Percentiles rank a stretch among this genome's conserved stretches.
Evolutionary conservation across 1,139 yeast genomes (phyloP).

Genomic region (Taiozyma sp.): DNA sequence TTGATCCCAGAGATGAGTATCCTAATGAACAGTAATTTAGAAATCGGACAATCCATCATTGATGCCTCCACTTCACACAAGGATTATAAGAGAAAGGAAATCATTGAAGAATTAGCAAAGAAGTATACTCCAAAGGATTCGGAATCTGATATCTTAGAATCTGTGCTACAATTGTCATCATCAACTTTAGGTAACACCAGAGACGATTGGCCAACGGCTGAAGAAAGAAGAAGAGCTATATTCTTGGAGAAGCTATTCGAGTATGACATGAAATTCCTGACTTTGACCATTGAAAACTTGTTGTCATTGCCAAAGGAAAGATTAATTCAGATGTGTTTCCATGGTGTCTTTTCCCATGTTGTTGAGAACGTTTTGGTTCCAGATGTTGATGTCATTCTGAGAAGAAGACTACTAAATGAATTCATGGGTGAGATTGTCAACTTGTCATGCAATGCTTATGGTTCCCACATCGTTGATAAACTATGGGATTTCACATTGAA

Average conservation of each 20-base stretch:
- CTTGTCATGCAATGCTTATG: slow-evolving; percentile 81
- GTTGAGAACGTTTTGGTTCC: slow-evolving; percentile 58
- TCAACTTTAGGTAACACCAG: slow-evolving; percentile 78
- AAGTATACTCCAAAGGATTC: slow-evolving; percentile 49
- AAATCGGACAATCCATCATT: slow-evolving; percentile 61
- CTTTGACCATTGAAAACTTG: slow-evolving; percentile 54
- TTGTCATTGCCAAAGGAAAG: slow-evolving; percentile 53
- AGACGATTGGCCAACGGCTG: slow-evolving; percentile 91
- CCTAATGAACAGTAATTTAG: slow-evolving; percentile 62
- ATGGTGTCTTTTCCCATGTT: slow-evolving; percentile 86
- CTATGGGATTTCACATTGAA: slow-evolving; percentile 76
- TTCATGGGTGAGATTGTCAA: slow-evolving; percentile 49
- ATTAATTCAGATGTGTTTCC: slow-evolving; percentile 68
- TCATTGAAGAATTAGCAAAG: slow-evolving; percentile 52
- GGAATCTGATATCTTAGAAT: slow-evolving; percentile 53
- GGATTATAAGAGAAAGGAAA: slow-evolving; percentile 59
- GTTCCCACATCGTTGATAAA: slow-evolving; percentile 85
- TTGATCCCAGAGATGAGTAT: slow-evolving; percentile 63
- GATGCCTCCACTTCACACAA: slow-evolving; percentile 59
- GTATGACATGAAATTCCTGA: slow-evolving; percentile 55
- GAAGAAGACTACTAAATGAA: slow-evolving; percentile 63
- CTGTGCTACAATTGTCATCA: slow-evolving; percentile 52
- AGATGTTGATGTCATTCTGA: slow-evolving; percentile 47
- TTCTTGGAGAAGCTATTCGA: slow-evolving; percentile 67
- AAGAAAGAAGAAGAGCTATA: slow-evolving; percentile 75